Evolutionary conservation across 139 green algal species (phyloP), one percentile per base, ranked within the genome.

Genomic region (Micractinium conductrix): DNA sequence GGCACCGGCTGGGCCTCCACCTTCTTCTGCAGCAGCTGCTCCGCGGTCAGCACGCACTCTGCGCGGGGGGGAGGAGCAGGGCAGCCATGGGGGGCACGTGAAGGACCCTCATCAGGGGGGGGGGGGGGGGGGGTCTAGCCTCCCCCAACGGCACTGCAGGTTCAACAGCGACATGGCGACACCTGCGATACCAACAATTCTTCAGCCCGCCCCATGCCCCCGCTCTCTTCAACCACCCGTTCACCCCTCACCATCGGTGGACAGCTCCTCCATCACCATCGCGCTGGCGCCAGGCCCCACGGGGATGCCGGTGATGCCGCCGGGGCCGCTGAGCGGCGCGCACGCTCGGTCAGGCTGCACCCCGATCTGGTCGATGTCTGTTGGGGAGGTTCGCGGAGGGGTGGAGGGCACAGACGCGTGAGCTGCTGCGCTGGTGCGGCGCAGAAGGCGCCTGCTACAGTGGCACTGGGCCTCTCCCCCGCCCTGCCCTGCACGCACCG

Each of bases 301-400:
- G 2, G 86, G 86, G 50, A 90, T 90, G 33, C 82, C 86, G 9
- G 82, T 73, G 48, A 74, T 53, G 4, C 35, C 79, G 28, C 38
- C 62, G 53, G 45, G 30, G 50, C 17, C 78, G 40, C 73, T 62
- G 45, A 65, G 45, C 4, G 45, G 63, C 44, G 21, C 28, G 43
- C 86, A 89, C 1, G 72, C 58, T 30, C 33, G 37, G 35, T 87
- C 74, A 24, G 86, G 86, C 37, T 62, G 22, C 30, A 89, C 70
- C 6, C 86, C 86, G 4, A 86, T 42, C 45, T 87, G 75, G 53
- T 87, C 86, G 71, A 89, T 89, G 43, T 84, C 71, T 67, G 80
- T 55, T 40, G 33, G 53, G 5, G 19, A 37, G 17, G 48, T 70
- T n/a, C n/a, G n/a, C n/a, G n/a, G n/a, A n/a, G n/a, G n/a, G n/a